Evolutionary conservation across 176 grass and related monocot genomes (phyloP).

Genomic region (Raddia guianensis): DNA sequence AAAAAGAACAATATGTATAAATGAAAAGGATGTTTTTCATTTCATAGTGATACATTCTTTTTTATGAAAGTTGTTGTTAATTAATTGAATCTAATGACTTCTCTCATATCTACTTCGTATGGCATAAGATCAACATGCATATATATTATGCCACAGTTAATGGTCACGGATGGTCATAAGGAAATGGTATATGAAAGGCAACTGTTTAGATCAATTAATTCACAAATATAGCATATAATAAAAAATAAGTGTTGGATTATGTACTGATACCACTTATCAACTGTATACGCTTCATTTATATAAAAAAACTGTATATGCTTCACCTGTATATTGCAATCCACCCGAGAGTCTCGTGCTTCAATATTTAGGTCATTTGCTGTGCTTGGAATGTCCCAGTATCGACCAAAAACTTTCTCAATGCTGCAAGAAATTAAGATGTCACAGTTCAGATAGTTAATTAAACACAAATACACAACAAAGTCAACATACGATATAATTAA

Average conservation of each 20-base stretch:
- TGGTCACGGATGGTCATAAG: background rate
- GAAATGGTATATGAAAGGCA: background rate
- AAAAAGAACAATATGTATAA: background rate
- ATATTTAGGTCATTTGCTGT: background rate
- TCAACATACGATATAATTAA: background rate
- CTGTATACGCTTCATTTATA: background rate
- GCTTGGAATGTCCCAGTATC: background rate
- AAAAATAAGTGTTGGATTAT: background rate
- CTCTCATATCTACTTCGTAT: background rate
- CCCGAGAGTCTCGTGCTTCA: background rate
- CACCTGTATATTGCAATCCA: background rate
- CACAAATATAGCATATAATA: background rate
- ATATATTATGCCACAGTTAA: background rate
- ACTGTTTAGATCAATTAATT: background rate
- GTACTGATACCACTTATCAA: background rate
- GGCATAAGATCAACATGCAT: background rate
- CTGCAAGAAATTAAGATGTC: background rate
- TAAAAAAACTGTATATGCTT: background rate
- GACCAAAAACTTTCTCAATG: background rate
- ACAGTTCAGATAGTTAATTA: background rate
- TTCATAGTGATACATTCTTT: background rate
- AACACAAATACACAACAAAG: background rate
- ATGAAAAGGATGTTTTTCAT: background rate
- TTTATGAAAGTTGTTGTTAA: background rate
- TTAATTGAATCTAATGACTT: background rate